phyloP scores from a whole-genome alignment of 1,139 yeast genomes.

The Pichia sp. region DNA sequence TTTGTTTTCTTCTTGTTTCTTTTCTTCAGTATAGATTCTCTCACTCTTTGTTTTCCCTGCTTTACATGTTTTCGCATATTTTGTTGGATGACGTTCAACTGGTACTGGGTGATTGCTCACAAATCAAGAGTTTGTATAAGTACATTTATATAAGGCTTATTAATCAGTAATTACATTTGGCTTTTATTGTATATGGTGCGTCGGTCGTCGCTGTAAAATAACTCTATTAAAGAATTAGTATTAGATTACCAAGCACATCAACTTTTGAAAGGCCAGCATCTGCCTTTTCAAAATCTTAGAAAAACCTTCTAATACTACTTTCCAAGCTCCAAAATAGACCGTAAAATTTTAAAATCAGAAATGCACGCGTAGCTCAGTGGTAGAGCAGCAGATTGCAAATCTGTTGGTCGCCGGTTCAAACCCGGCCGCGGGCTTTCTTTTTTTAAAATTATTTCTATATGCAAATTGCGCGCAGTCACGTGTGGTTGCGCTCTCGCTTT shows the following conservation, averaged over 20 bases:
- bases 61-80: neutral
- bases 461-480: constrained; percentile 11
- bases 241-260: too few relatives aligned
- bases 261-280: too few relatives aligned
- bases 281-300: too few relatives aligned
- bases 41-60: neutral
- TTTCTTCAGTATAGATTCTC: neutral
- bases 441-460: too few relatives aligned
- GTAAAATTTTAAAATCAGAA: neutral
- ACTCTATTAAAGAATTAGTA: too few relatives aligned
- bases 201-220: too few relatives aligned
- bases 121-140: neutral
- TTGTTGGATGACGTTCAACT: neutral
- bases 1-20: neutral
- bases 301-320: too few relatives aligned
- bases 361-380: constrained; percentile 68
- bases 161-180: neutral
- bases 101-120: neutral
- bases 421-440: constrained; percentile 67
- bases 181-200: neutral
- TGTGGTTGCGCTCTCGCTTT: neutral
- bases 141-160: neutral
- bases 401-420: constrained; percentile 86
- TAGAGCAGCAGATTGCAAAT: constrained; percentile 91
- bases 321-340: neutral